These are phyloP conservation scores for Proliferodiscus dingleyae DNA, from an alignment of 2,329 filamentous ascomycete species.

Conservation along the genomic window DNA sequence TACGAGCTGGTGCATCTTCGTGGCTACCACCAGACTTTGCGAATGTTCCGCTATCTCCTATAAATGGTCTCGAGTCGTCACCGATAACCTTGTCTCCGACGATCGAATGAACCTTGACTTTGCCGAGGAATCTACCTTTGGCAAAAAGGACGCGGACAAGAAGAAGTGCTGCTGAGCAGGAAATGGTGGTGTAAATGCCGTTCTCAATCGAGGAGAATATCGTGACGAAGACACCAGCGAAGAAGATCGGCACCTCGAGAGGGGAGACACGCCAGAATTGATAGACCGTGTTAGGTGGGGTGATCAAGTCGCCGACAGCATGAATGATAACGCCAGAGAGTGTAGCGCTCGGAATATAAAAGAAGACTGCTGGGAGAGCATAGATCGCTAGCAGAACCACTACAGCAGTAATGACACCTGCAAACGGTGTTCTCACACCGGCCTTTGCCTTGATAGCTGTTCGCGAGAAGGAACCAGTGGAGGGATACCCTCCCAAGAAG, in stretches of 20 bases:
- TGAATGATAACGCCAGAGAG: constrained; percentile 92
- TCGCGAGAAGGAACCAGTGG: constrained; percentile 91
- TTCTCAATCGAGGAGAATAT: constrained; percentile 86
- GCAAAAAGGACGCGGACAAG: constrained; percentile 81
- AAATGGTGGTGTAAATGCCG: constrained; percentile 85
- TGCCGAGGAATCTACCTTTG: constrained; percentile 77
- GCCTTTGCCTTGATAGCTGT: constrained; percentile 98
- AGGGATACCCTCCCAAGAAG: constrained; percentile 86
- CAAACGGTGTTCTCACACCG: constrained; percentile 85
- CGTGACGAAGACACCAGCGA: constrained; percentile 85
- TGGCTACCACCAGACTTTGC: constrained; percentile 25
- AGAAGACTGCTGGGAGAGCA: constrained; percentile 82
- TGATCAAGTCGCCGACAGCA: constrained; percentile 88
- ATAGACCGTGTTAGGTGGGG: constrained; percentile 84
- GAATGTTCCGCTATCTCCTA: constrained; percentile 48
- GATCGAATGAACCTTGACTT: constrained; percentile 78
- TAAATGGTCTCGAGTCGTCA: constrained; percentile 44
- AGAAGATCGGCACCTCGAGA: constrained; percentile 86
- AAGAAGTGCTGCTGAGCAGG: constrained; percentile 69
- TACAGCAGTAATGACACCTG: constrained; percentile 79
- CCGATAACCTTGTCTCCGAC: constrained; percentile 70
- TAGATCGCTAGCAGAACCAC: constrained; percentile 90
- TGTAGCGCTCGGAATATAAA: constrained; percentile 79
- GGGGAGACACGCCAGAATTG: constrained; percentile 95
- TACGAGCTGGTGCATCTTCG: constrained; percentile 53